Evolutionary conservation across 169 alveolate genomes (phyloP), one percentile per base, ranked within the genome.

Genomic region (Eimeria maxima): DNA sequence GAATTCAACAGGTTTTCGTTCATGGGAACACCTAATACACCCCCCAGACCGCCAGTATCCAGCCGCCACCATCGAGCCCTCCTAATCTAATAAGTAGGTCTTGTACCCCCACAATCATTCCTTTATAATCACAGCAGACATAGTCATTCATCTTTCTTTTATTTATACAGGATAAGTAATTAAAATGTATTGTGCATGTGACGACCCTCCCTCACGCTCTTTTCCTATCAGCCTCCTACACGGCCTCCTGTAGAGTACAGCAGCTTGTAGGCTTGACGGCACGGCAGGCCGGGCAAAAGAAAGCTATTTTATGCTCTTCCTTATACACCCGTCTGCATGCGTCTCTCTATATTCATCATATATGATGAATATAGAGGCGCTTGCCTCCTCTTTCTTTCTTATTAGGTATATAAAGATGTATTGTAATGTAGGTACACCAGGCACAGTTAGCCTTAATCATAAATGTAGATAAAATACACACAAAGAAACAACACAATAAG

Each of bases 21-120:
- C 38, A 24, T 18, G 55, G 57, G 86, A 45, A 74, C 63, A 38
- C 86, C 57, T 22, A 18, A 42, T 45, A 74, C 53, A 74, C 53
- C 86, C 55, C 53, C 24, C 13, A 74, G 57, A 18, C 86, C 29
- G 1, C 29, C 33, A 4, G 86, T 55, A 74, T 42, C 60, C 86
- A 38, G 57, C 86, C 86, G 53, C 86, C 86, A 74, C 45, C 86
- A 74, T 74, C 86, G 86, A 74, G 86, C 86, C 42, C 57, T 67
- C 76, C 45, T 74, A 55, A 44, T 42, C 55, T 42, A 6, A 42
- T 16, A 6, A 22, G 38, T 24, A 24, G 45, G 76, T 67, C 45
- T 67, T 27, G 76, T 16, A 10, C 76, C 76, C 76, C 76, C 76
- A 67, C 76, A 67, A 24, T 24, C 76, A 10, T 45, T 16, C 3